Percentiles rank a stretch among this genome's conserved stretches.
phyloP scores from a whole-genome alignment of 2,329 filamentous ascomycete species.

The Fusarium succisae region DNA sequence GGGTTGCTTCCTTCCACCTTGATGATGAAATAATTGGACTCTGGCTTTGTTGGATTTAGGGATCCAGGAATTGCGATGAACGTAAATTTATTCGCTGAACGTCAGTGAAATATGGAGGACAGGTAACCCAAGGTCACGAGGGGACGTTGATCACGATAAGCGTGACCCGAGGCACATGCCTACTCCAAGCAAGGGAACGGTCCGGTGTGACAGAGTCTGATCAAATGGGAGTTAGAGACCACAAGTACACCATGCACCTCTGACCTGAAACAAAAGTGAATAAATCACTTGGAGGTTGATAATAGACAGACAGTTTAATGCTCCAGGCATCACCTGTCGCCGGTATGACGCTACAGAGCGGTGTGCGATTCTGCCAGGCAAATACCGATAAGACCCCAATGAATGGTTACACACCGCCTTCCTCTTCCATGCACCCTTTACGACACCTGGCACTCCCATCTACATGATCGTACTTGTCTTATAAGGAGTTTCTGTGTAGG shows the following conservation, averaged over 20 bases:
- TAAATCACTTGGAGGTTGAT: constrained; percentile 3
- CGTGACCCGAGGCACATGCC: constrained; percentile 40
- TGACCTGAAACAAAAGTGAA: background rate
- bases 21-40: background rate
- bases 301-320: background rate
- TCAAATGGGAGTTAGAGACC: background rate
- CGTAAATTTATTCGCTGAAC: background rate
- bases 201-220: background rate
- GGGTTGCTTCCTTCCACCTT: background rate
- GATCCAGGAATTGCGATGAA: background rate
- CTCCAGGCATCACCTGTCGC: constrained; percentile 38
- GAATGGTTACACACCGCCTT: constrained; percentile 35
- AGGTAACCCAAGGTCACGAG: constrained; percentile 28
- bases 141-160: constrained; percentile 37
- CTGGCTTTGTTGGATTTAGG: background rate
- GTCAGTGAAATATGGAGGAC: constrained; percentile 5
- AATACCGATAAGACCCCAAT: constrained; percentile 32
- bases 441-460: constrained; percentile 39
- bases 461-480: constrained; percentile 4
- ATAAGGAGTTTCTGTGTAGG: background rate
- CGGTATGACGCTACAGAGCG: constrained; percentile 43
- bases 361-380: constrained; percentile 41
- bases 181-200: background rate
- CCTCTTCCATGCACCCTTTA: constrained; percentile 27
- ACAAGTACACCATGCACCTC: background rate